These are phyloP conservation scores for Ambrosiella xylebori DNA, from an alignment of 2,329 filamentous ascomycete genomes.

Conservation along the genomic window DNA sequence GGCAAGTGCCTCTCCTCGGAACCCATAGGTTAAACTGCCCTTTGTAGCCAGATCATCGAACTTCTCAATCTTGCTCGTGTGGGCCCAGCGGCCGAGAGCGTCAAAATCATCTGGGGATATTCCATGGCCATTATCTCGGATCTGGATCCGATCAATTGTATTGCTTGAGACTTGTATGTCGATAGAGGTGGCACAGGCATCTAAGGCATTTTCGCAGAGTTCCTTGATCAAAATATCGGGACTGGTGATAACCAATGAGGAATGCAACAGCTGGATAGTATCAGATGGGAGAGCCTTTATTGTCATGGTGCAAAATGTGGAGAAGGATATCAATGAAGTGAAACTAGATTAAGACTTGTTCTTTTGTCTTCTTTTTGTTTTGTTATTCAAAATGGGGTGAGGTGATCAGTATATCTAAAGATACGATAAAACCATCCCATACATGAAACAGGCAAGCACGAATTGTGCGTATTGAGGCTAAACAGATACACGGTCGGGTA, in stretches of 20 bases:
- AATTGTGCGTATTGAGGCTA: no score
- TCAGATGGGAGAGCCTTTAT: conserved; percentile 32
- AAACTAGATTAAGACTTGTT: no score
- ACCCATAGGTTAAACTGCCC: conserved; percentile 48
- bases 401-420: no score
- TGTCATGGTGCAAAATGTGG: background rate
- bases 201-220: conserved; percentile 60
- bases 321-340: no score
- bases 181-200: conserved; percentile 50
- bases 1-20: conserved; percentile 58
- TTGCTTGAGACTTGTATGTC: conserved; percentile 48
- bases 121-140: conserved; percentile 58
- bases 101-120: conserved; percentile 45
- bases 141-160: conserved; percentile 50
- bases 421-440: no score
- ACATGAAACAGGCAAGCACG: no score
- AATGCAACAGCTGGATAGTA: conserved; percentile 39
- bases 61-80: conserved; percentile 56
- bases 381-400: no score
- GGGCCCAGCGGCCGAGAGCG: conserved; percentile 44
- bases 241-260: conserved; percentile 41
- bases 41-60: conserved; percentile 43
- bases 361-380: no score
- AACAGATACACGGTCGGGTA: no score
- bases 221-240: conserved; percentile 53